Evolutionary conservation across 306 rosid species (phyloP).

Genomic region (Hippophae tibetana): DNA sequence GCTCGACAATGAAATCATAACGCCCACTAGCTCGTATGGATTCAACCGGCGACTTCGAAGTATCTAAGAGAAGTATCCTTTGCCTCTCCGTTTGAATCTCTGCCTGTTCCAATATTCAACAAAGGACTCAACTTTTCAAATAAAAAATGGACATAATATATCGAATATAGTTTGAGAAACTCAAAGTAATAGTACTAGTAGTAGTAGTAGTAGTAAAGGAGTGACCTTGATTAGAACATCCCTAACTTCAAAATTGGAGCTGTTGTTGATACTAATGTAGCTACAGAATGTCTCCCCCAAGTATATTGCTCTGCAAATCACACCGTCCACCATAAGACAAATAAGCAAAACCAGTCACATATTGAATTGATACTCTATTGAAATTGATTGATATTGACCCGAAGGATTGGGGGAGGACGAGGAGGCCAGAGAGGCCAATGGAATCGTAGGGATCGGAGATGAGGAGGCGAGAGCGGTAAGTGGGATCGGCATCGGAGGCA

Average conservation of each 20-base stretch:
- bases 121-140: not conserved
- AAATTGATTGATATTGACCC: constrained; percentile 30
- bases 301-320: constrained; percentile 67
- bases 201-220: not conserved
- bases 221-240: constrained; percentile 70
- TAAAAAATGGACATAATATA: too few relatives aligned
- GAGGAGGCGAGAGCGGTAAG: constrained; percentile 59
- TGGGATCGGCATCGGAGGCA: constrained; percentile 49
- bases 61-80: constrained; percentile 81
- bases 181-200: too few relatives aligned
- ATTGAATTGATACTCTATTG: not conserved
- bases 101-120: constrained; percentile 38
- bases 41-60: constrained; percentile 86
- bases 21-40: constrained; percentile 87
- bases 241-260: constrained; percentile 80
- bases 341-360: not conserved
- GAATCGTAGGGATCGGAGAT: constrained; percentile 65
- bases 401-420: constrained; percentile 94
- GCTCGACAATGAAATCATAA: constrained; percentile 93
- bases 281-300: constrained; percentile 97
- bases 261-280: constrained; percentile 83
- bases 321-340: not conserved
- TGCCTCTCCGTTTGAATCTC: constrained; percentile 97
- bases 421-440: constrained; percentile 90
- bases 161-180: too few relatives aligned